phyloP scores from a whole-genome alignment of 306 rosid species.

The Dalbergia cultrata region DNA sequence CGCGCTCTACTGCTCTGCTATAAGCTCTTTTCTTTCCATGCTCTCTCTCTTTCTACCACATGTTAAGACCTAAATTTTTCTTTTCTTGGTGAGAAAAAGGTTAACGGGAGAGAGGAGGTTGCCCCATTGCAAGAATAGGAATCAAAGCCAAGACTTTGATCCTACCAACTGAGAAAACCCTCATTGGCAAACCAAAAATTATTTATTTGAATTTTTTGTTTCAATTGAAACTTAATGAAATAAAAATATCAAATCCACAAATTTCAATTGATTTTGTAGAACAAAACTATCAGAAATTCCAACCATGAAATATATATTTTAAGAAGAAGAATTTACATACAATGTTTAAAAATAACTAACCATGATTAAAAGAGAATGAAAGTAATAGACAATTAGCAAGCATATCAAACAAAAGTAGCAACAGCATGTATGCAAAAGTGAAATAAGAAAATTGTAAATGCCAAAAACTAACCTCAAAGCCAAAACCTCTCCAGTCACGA shows the following conservation, averaged over 20 bases:
- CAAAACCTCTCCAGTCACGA: constrained; percentile 99
- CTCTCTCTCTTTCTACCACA: not conserved
- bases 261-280: constrained; percentile 37
- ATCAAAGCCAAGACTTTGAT: not conserved
- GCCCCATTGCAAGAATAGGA: not conserved
- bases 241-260: not conserved
- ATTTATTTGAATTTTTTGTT: constrained; percentile 1
- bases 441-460: constrained; percentile 19
- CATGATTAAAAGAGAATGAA: constrained; percentile 28
- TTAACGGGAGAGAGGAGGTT: not conserved
- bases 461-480: constrained; percentile 83
- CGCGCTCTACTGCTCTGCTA: not conserved
- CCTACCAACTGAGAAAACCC: not conserved
- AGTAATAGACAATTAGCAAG: constrained; percentile 35
- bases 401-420: constrained; percentile 3
- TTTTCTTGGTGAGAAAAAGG: not conserved
- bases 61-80: not conserved
- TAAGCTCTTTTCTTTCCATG: not conserved
- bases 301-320: not conserved
- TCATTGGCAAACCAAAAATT: not conserved
- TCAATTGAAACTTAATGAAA: not conserved
- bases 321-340: not conserved
- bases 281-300: constrained; percentile 28
- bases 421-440: not conserved
- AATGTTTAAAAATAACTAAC: not conserved